These are phyloP conservation scores for Podospora sp. DNA, from an alignment of 495 filamentous ascomycete genomes.

Conservation along the genomic window DNA sequence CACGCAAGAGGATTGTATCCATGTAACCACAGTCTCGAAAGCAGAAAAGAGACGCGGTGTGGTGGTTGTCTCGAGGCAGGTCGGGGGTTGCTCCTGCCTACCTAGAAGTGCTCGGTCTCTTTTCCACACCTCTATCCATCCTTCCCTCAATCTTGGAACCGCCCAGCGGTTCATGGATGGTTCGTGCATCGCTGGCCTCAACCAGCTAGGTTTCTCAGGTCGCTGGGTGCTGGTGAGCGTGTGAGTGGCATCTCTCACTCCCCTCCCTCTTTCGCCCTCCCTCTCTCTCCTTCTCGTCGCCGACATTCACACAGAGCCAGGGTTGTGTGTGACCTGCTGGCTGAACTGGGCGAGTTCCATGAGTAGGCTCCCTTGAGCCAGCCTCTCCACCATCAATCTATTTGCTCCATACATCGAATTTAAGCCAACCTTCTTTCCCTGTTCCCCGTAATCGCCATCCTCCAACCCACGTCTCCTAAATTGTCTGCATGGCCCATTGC, in stretches of 20 bases:
- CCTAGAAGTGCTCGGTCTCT: conserved; percentile 9
- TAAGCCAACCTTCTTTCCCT: conserved; percentile 31
- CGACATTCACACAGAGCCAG: background rate
- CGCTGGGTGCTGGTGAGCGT: background rate
- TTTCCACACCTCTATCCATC: background rate
- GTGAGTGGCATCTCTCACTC: background rate
- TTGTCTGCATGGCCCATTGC: conserved; percentile 34
- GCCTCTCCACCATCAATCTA: conserved; percentile 38
- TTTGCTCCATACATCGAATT: conserved; percentile 31
- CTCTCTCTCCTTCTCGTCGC: background rate
- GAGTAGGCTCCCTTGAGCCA: conserved; percentile 26
- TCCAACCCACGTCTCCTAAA: conserved; percentile 27
- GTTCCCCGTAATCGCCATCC: conserved; percentile 28
- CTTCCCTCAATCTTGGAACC: background rate
- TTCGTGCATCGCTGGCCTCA: conserved; percentile 11
- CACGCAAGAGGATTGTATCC: conserved; percentile 11
- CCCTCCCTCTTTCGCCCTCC: too few species aligned
- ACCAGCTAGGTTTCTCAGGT: background rate
- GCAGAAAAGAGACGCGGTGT: background rate
- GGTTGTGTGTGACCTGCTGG: background rate
- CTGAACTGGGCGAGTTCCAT: conserved; percentile 13
- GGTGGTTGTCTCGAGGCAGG: background rate
- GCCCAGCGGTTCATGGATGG: background rate
- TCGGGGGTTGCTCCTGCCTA: background rate
- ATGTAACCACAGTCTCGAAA: background rate